Evolutionary conservation across 2,329 filamentous ascomycete species (phyloP), one percentile per base, ranked within the genome.

Genomic region (Penicillium brasilianum): DNA sequence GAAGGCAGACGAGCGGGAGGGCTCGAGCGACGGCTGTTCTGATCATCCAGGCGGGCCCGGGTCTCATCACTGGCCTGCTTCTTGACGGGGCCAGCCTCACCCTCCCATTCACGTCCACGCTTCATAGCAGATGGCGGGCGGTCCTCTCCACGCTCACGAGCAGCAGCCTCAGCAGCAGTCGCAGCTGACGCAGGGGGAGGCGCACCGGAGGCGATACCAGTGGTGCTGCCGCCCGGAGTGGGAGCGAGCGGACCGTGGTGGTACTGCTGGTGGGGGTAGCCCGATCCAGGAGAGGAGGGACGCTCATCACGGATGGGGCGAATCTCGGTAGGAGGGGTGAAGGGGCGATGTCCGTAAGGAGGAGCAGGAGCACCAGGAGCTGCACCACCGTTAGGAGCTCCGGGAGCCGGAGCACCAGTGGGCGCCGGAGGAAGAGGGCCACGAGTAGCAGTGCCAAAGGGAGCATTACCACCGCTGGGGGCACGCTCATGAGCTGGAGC

Each of bases 71-170:
- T 96, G 10, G 91, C 89, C 63, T 91, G 88, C 81, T 97, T 97
- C 82, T 97, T 96, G 48, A 84, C 70, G 7, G 79, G 78, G 13
- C 76, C 83, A 4, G 88, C 80, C 37, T 96, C 92, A 37, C 94
- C 90, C 68, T 98, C 95, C 93, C 95, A 97, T 72, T 98, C 95
- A 52, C 93, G 89, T 75, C 88, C 85, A 60, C 95, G 87, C 84
- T 99, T 99, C 59, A 91, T 83, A 2, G 83, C 90, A 39, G 92
- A 96, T 1, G 89, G 79, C 18, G 93, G 91, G n/a, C 93, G 86
- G 44, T 88, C 86, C 58, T 96, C 90, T 63, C 52, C 60, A 28
- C 84, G 77, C 51, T 89, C 86, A 55, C 86, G 89, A 61, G 86
- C 83, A 25, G 87, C 85, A 61, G 86, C 85, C 71, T 94, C 90